These are phyloP conservation scores for Agroathelia rolfsii DNA, from an alignment of 1,284 basidiomycete species.

Conservation along the genomic window DNA sequence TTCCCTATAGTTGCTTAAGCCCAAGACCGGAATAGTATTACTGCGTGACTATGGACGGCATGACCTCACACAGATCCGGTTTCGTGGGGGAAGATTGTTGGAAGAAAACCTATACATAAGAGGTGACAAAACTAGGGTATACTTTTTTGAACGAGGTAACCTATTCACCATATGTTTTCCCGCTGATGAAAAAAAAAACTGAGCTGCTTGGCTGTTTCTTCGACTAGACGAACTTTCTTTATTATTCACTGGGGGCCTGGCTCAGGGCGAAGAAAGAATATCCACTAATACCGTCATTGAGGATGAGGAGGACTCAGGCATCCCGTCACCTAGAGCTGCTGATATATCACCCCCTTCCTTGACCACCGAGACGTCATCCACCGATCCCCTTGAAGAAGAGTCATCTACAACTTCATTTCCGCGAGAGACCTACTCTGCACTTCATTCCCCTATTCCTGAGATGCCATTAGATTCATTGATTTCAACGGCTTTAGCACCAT, in stretches of 20 bases:
- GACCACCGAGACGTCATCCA: too few species aligned
- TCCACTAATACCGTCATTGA: neutral
- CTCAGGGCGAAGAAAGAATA: too few species aligned
- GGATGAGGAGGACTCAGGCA: too few species aligned
- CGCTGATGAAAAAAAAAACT: neutral
- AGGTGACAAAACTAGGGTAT: slow-evolving; percentile 94
- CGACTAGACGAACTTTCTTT: slow-evolving; percentile 67
- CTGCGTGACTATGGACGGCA: slow-evolving; percentile 94
- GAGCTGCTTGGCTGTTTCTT: neutral
- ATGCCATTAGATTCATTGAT: too few species aligned
- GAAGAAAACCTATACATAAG: slow-evolving; percentile 92
- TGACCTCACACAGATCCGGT: slow-evolving; percentile 89
- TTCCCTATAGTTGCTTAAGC: slow-evolving; percentile 70
- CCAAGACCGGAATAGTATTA: slow-evolving; percentile 74
- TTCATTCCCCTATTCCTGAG: too few species aligned
- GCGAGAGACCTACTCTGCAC: too few species aligned
- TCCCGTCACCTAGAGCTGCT: too few species aligned
- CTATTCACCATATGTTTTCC: slow-evolving; percentile 2
- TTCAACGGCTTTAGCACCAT: too few species aligned
- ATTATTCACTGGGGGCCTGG: slow-evolving; percentile 61
- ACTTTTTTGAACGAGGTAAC: slow-evolving; percentile 84
- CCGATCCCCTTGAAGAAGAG: too few species aligned
- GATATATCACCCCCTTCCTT: too few species aligned
- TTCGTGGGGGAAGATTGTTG: slow-evolving; percentile 81
- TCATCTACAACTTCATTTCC: too few species aligned